Evolutionary conservation across 768 basidiomycete genomes (phyloP), one percentile per base, ranked within the genome.

Genomic region (Leccinum barrowsii): DNA sequence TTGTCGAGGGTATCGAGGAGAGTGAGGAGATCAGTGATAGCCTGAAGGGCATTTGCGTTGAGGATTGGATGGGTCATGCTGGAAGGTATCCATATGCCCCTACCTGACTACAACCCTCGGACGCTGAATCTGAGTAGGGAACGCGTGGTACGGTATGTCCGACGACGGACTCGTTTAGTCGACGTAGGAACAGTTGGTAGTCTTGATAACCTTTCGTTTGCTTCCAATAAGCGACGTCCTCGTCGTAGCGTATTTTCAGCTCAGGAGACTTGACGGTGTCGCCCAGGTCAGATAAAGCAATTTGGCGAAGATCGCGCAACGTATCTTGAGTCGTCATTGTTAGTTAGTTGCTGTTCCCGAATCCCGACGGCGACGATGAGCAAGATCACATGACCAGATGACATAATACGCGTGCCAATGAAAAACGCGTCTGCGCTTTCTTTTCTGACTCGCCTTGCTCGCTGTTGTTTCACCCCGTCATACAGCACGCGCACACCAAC

Each of bases 201-300:
- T 90, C 89, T 58, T 76, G 74, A 68, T 90, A 96, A 1, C 90
- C 89, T 37, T 73, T 79, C 5, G 89, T 87, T 2, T 64, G 70
- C 64, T 82, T 85, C 93, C 93, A 97, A n/a, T 66, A 60, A 22
- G 78, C 77, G 34, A 94, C 82, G 63, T 92, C 90, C 13, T 81
- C 76, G 58, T 94, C 92, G n/a, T 80, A 81, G 56, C 76, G 81
- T 57, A 94, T 93, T 66, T 80, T 83, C 55, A 75, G 70, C n/a
- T 70, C 74, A 4, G 87, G 85, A 13, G 67, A 62, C 13, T 55
- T 46, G 26, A 30, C 12, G 5, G 35, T 47, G 10, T 60, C 55
- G 48, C 19, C 65, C 26, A 73, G 26, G 26, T 67, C 67, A 7
- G 65, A 54, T 32, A 73, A 30, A 5, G 61, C 21, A 34, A 79